A percentile compares a stretch with the other conserved stretches of the same genome.
phyloP scores from a whole-genome alignment of 345 rosid genomes.

The Boechera retrofracta region DNA sequence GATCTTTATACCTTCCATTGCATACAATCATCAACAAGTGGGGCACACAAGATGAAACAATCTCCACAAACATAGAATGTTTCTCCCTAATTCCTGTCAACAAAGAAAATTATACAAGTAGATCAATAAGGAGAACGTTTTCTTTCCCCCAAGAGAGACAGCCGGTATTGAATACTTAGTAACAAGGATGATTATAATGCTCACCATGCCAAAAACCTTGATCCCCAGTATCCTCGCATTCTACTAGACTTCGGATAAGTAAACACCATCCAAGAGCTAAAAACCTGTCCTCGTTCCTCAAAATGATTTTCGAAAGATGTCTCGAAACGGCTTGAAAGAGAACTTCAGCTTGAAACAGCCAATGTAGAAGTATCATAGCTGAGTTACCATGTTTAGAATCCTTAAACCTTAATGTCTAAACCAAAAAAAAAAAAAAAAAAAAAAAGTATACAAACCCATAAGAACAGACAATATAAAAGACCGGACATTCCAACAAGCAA shows the following conservation, averaged over 20 bases:
- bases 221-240: slow-evolving; percentile 54
- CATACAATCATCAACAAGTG: slow-evolving; percentile 50
- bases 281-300: slow-evolving; percentile 68
- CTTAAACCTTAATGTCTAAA: slow-evolving; percentile 66
- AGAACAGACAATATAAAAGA: slow-evolving; percentile 16
- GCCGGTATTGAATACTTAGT: background rate
- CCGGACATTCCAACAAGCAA: background rate
- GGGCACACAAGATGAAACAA: slow-evolving; percentile 60
- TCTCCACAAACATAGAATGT: slow-evolving; percentile 58
- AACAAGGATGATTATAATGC: slow-evolving; percentile 7
- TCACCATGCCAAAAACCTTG: slow-evolving; percentile 63
- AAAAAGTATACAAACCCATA: background rate
- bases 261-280: slow-evolving; percentile 84
- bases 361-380: slow-evolving; percentile 61
- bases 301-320: slow-evolving; percentile 54
- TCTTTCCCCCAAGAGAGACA: background rate
- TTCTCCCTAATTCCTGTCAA: slow-evolving; percentile 70
- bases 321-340: slow-evolving; percentile 58
- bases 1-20: slow-evolving; percentile 64
- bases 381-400: slow-evolving; percentile 56
- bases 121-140: background rate
- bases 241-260: slow-evolving; percentile 68
- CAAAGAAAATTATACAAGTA: slow-evolving; percentile 7
- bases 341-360: slow-evolving; percentile 77
- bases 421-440: background rate